These are phyloP conservation scores for Metschnikowia baotianmanensis DNA, from an alignment of 805 yeast species.

Conservation along the genomic window DNA sequence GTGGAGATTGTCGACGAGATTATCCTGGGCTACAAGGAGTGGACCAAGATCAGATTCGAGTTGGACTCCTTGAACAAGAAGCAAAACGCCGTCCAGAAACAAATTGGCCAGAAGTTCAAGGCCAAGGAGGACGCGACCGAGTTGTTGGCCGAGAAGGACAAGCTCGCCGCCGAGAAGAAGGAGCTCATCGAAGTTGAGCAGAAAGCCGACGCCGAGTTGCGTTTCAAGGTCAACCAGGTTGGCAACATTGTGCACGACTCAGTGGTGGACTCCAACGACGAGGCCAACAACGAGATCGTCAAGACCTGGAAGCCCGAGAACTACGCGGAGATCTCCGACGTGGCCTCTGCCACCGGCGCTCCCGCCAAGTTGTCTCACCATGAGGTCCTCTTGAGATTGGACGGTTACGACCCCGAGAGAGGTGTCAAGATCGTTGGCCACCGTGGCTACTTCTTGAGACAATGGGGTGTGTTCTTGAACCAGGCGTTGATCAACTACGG, in stretches of 20 bases:
- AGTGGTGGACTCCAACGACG: slow-evolving; percentile 83
- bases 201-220: slow-evolving; percentile 72
- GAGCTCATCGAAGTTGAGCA: slow-evolving; percentile 65
- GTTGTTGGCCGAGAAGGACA: slow-evolving; percentile 77
- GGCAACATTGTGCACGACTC: slow-evolving; percentile 95
- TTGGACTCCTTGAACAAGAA: slow-evolving; percentile 88
- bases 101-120: slow-evolving; percentile 88
- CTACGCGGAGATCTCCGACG: slow-evolving; percentile 52
- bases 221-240: slow-evolving; percentile 78
- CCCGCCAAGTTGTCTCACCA: slow-evolving; percentile 88
- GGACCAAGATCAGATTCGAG: slow-evolving; percentile 82
- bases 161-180: slow-evolving; percentile 66
- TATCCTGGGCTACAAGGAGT: slow-evolving; percentile 82
- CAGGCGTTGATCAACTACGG: slow-evolving; percentile 98
- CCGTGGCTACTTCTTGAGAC: slow-evolving; percentile 95
- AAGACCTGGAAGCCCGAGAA: slow-evolving; percentile 86
- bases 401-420: slow-evolving; percentile 98
- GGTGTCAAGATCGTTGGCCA: slow-evolving; percentile 98
- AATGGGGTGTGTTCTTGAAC: slow-evolving; percentile 94
- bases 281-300: slow-evolving; percentile 85
- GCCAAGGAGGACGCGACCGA: slow-evolving; percentile 92
- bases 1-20: slow-evolving; percentile 97
- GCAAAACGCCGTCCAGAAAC: slow-evolving; percentile 87
- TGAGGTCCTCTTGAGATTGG: slow-evolving; percentile 88
- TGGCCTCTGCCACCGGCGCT: slow-evolving; percentile 75